Evolutionary conservation across 75 land plant genomes (phyloP).

Genomic region (Gnetum montanum): DNA sequence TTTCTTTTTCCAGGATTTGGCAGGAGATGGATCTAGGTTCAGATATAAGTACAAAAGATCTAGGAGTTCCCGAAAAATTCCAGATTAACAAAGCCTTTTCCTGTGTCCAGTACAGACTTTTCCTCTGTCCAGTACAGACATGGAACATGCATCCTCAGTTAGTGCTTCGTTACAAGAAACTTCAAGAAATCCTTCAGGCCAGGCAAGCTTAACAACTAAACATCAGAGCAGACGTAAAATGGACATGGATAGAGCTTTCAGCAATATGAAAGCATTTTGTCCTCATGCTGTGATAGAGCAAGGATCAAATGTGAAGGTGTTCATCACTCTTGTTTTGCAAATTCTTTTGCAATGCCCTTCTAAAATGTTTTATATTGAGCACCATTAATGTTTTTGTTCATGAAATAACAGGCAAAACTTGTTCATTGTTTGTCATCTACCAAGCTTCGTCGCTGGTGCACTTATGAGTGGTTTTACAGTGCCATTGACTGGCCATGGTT

Average conservation of each 20-base stretch:
- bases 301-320: slow-evolving; percentile 33
- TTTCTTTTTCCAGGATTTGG: slow-evolving; percentile 16
- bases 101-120: slow-evolving; percentile 20
- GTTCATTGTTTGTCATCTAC: slow-evolving; percentile 56
- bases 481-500: slow-evolving; percentile 99
- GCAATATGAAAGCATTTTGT: slow-evolving; percentile 12
- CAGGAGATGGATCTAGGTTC: slow-evolving; percentile 26
- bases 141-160: too few relatives aligned
- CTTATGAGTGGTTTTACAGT: slow-evolving; percentile 97
- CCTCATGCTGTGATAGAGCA: slow-evolving; percentile 24
- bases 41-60: slow-evolving; percentile 24
- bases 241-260: slow-evolving; percentile 16
- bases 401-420: slow-evolving; percentile 33
- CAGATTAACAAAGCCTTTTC: slow-evolving; percentile 13
- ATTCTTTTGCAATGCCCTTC: not conserved
- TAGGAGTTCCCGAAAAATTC: slow-evolving; percentile 4
- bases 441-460: slow-evolving; percentile 74
- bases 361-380: not conserved
- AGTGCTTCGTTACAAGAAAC: too few relatives aligned
- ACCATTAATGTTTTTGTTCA: not conserved
- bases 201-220: slow-evolving; percentile 26
- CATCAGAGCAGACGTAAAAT: slow-evolving; percentile 42
- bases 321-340: not conserved
- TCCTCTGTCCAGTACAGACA: too few relatives aligned
- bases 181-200: slow-evolving; percentile 1